Conservation (phyloP, 2,329 filamentous ascomycete species). For the Colletotrichum destructivum region DNA sequence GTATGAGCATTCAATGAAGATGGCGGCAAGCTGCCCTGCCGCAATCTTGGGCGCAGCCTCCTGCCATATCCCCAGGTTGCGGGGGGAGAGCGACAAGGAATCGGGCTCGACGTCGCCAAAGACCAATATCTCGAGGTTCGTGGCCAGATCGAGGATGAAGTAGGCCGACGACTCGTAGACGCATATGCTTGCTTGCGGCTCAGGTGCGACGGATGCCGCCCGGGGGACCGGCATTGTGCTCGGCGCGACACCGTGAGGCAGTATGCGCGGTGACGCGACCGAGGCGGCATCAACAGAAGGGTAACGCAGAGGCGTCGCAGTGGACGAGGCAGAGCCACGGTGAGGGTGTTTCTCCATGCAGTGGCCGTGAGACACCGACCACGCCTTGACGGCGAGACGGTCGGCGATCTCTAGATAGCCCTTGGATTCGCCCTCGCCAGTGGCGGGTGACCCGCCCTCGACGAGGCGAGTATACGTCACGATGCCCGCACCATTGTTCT, state of each 20-base stretch:
- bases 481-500: constrained; percentile 93
- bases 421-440: constrained; percentile 83
- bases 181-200: constrained; percentile 65
- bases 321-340: constrained; percentile 62
- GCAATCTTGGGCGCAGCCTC: constrained; percentile 90
- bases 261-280: constrained; percentile 42
- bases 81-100: constrained; percentile 83
- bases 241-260: constrained; percentile 25
- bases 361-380: constrained; percentile 90
- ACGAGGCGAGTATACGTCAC: constrained; percentile 91
- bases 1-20: constrained; percentile 98
- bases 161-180: constrained; percentile 93
- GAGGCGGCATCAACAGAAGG: constrained; percentile 52
- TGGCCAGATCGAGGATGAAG: constrained; percentile 85
- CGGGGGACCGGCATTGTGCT: constrained; percentile 12
- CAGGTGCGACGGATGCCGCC: constrained; percentile 27
- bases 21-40: constrained; percentile 78
- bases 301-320: constrained; percentile 39
- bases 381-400: constrained; percentile 89
- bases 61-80: constrained; percentile 87
- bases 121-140: constrained; percentile 85
- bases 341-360: constrained; percentile 82
- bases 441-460: constrained; percentile 87
- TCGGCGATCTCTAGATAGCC: constrained; percentile 93
- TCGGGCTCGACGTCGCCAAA: constrained; percentile 98